Percentiles rank a stretch among this genome's conserved stretches.
Evolutionary conservation across 164 flowering plant species (phyloP).

Genomic region (Piper betle): DNA sequence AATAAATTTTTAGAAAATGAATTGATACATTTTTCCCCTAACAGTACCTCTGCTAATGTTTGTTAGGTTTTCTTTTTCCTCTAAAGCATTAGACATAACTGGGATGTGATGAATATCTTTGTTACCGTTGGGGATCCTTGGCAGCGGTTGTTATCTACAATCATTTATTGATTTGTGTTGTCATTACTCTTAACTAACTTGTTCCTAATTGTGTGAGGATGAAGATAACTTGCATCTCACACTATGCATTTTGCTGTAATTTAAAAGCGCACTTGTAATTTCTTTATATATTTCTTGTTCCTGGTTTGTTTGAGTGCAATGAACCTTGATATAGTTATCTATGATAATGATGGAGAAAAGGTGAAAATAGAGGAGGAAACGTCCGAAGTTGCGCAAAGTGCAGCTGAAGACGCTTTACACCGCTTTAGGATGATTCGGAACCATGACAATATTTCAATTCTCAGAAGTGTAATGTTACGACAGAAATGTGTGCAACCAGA

Average conservation of each 20-base stretch:
- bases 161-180: too few relatives aligned
- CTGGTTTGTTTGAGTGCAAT: slow-evolving; percentile 59
- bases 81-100: too few relatives aligned
- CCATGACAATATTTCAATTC: slow-evolving; percentile 64
- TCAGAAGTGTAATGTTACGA: slow-evolving; percentile 28
- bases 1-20: too few relatives aligned
- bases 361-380: slow-evolving; percentile 85
- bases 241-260: background rate
- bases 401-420: slow-evolving; percentile 79
- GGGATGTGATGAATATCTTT: too few relatives aligned
- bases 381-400: slow-evolving; percentile 80
- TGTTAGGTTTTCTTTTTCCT: too few relatives aligned
- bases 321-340: slow-evolving; percentile 88
- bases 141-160: too few relatives aligned
- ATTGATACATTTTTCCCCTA: background rate
- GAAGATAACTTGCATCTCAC: background rate
- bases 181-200: too few relatives aligned
- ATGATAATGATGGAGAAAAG: slow-evolving; percentile 78
- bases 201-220: too few relatives aligned
- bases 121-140: too few relatives aligned
- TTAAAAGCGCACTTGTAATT: background rate
- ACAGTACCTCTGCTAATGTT: too few relatives aligned
- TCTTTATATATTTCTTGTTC: background rate
- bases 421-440: slow-evolving; percentile 76
- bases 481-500: slow-evolving; percentile 53